Percentiles rank a stretch among this genome's conserved stretches.
phyloP scores from a whole-genome alignment of 2,329 filamentous ascomycete species.

The Paradendryphiella salina region DNA sequence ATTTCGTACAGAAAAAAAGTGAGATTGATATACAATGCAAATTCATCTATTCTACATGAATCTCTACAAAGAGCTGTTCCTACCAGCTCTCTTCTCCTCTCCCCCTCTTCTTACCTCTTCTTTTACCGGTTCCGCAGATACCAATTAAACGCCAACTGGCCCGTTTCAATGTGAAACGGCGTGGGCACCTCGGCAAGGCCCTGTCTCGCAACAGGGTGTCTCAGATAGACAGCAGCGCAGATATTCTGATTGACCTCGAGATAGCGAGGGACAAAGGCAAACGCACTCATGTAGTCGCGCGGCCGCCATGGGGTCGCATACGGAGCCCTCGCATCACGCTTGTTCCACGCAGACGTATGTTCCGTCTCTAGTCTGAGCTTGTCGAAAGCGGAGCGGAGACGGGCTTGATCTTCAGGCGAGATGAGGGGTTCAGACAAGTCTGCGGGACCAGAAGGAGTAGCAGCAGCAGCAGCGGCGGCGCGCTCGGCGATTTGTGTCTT shows the following conservation, averaged over 20 bases:
- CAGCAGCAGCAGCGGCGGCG: constrained; percentile 3
- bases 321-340: constrained; percentile 59
- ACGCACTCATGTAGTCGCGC: constrained; percentile 82
- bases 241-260: constrained; percentile 98
- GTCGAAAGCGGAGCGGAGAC: constrained; percentile 61
- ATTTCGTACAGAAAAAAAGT: not conserved
- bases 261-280: constrained; percentile 93
- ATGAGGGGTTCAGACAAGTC: constrained; percentile 27
- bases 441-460: constrained; percentile 1
- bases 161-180: constrained; percentile 71
- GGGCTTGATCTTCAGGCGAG: constrained; percentile 59
- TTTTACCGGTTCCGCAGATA: constrained; percentile 78
- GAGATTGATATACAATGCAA: constrained; percentile 7
- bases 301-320: constrained; percentile 92
- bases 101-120: not conserved
- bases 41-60: constrained; percentile 6
- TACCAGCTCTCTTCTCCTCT: not conserved
- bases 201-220: constrained; percentile 87
- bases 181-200: constrained; percentile 76
- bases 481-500: constrained; percentile 31
- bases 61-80: too few relatives aligned
- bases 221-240: constrained; percentile 90
- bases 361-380: constrained; percentile 72
- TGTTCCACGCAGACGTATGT: constrained; percentile 64
- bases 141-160: constrained; percentile 88